phyloP scores from a whole-genome alignment of 1,284 basidiomycete species.

The Nidula niveotomentosa region DNA sequence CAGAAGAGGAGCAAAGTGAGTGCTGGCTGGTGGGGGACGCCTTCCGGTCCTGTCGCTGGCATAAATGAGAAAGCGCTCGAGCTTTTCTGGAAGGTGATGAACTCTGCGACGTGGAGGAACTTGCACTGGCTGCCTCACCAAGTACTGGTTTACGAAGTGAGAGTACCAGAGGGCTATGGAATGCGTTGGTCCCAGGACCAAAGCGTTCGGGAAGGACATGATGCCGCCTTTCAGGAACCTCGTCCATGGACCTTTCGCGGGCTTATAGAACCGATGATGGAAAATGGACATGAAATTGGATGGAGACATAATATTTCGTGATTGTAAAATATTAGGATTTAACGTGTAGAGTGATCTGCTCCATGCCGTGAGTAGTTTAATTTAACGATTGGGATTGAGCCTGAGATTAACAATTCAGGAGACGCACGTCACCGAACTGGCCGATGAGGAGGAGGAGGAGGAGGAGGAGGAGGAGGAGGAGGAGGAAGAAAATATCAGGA shows the following conservation, averaged over 20 bases:
- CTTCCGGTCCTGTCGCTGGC: constrained; percentile 45
- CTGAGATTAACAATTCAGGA: too few relatives aligned
- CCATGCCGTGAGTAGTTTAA: too few relatives aligned
- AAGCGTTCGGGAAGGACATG: constrained; percentile 13
- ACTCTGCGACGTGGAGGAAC: constrained; percentile 52
- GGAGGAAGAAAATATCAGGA: too few relatives aligned
- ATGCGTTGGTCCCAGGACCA: constrained; percentile 62
- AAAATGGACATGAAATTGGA: constrained; percentile 55
- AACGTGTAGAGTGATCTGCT: too few relatives aligned
- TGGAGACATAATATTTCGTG: constrained; percentile 41
- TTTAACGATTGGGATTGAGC: too few relatives aligned
- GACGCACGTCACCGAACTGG: too few relatives aligned
- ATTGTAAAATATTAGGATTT: too few relatives aligned
- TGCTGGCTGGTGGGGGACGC: constrained; percentile 56
- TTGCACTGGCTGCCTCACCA: constrained; percentile 60
- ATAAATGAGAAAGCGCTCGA: constrained; percentile 49
- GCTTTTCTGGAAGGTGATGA: constrained; percentile 51
- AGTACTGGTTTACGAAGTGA: constrained; percentile 56
- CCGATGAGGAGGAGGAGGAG: too few relatives aligned
- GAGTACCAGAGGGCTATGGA: constrained; percentile 57
- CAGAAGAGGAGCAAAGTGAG: constrained; percentile 9
- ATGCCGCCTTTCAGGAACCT: constrained; percentile 3
- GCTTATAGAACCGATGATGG: constrained; percentile 65
- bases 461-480: too few relatives aligned
- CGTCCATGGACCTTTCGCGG: constrained; percentile 55